These are phyloP conservation scores for Vigna trinervia DNA, from an alignment of 306 rosid species.

Conservation along the genomic window DNA sequence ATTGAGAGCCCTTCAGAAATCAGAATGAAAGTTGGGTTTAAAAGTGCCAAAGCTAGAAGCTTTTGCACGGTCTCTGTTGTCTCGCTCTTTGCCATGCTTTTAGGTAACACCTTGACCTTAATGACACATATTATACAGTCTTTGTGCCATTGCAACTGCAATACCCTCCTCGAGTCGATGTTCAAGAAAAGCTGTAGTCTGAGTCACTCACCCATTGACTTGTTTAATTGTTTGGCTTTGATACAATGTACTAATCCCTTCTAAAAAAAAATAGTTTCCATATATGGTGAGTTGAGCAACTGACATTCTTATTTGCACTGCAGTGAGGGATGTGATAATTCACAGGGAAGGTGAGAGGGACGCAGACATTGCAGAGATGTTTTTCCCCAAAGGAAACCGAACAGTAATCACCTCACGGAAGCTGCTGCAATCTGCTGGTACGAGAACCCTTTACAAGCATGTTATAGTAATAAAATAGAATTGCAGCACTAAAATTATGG, in stretches of 20 bases:
- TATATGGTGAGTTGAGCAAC: background rate
- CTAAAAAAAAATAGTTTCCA: background rate
- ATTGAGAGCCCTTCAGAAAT: constrained; percentile 35
- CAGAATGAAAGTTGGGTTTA: constrained; percentile 38
- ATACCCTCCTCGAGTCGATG: background rate
- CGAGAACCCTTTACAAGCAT: background rate
- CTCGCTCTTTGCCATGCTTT: constrained; percentile 24
- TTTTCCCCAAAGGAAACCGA: constrained; percentile 40
- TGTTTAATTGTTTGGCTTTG: background rate
- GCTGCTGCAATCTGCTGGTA: constrained; percentile 57
- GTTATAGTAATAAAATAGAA: background rate
- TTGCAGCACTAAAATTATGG: background rate
- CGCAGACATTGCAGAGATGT: constrained; percentile 29
- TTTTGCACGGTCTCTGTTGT: constrained; percentile 34
- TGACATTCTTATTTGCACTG: constrained; percentile 12
- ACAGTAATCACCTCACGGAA: constrained; percentile 41
- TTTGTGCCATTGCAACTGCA: background rate
- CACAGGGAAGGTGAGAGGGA: constrained; percentile 34
- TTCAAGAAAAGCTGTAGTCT: background rate
- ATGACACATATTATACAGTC: background rate
- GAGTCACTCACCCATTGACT: background rate
- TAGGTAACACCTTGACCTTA: constrained; percentile 42
- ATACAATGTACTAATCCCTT: background rate
- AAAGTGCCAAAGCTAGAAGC: constrained; percentile 17
- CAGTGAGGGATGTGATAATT: constrained; percentile 21